phyloP scores from a whole-genome alignment of 371 early-diverging fungal species.

The Ordospora pajunii region DNA sequence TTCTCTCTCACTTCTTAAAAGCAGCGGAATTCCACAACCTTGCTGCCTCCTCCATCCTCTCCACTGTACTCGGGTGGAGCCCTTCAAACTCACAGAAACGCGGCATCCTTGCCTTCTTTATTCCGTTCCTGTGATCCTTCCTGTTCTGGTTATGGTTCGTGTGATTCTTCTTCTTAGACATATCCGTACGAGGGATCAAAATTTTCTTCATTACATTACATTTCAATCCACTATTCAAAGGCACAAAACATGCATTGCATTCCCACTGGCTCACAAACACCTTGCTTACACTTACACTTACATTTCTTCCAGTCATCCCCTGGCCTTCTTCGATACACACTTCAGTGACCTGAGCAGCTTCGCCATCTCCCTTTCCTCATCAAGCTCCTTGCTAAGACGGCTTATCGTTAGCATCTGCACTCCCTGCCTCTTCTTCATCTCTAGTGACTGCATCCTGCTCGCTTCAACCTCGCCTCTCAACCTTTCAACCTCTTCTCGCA shows the following conservation, averaged over 20 bases:
- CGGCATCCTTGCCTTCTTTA: slow-evolving; percentile 54
- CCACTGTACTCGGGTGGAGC: slow-evolving; percentile 66
- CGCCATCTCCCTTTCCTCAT: slow-evolving; percentile 18
- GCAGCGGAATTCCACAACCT: background rate
- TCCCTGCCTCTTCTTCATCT: background rate
- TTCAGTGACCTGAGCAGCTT: slow-evolving; percentile 3
- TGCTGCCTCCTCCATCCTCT: background rate
- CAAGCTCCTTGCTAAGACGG: slow-evolving; percentile 15
- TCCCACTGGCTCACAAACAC: no score
- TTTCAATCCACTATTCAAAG: background rate
- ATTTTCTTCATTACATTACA: slow-evolving; percentile 19
- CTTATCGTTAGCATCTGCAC: background rate
- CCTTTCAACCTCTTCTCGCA: background rate
- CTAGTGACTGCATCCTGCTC: background rate
- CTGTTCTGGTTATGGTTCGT: slow-evolving; percentile 95
- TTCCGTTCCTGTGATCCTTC: slow-evolving; percentile 61
- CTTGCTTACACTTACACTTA: background rate
- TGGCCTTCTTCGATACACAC: background rate
- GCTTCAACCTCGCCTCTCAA: background rate
- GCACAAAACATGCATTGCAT: no score
- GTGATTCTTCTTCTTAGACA: slow-evolving; percentile 97
- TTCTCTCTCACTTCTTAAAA: background rate
- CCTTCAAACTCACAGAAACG: background rate
- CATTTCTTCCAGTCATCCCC: background rate
- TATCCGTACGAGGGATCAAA: slow-evolving; percentile 53